phyloP scores from a whole-genome alignment of 352 stramenopile genomes.

The Phytopythium sindhum region DNA sequence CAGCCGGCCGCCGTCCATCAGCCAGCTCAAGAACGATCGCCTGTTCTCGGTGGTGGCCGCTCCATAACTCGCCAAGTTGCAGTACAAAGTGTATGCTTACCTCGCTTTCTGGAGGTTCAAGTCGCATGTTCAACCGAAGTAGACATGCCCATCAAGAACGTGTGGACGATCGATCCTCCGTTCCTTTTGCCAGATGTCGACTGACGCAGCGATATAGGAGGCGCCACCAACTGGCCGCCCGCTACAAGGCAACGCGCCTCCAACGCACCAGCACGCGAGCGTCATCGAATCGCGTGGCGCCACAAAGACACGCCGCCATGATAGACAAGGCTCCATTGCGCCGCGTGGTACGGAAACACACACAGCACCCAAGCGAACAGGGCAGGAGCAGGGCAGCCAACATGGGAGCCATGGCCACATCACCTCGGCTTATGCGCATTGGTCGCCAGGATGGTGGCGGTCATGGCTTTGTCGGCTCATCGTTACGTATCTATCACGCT shows the following conservation, averaged over 20 bases:
- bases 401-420: too few relatives aligned
- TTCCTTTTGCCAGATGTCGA: too few relatives aligned
- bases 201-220: neutral
- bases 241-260: too few relatives aligned
- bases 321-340: neutral
- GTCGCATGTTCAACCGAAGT: neutral
- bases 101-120: slow-evolving; percentile 1
- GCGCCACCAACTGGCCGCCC: neutral
- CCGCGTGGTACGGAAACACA: too few relatives aligned
- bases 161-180: too few relatives aligned
- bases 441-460: too few relatives aligned
- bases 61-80: neutral
- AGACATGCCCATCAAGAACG: neutral
- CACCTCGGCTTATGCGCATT: too few relatives aligned
- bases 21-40: too few relatives aligned
- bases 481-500: neutral
- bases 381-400: too few relatives aligned
- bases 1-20: neutral
- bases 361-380: too few relatives aligned
- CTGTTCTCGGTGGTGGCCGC: neutral
- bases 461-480: neutral
- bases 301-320: neutral
- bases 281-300: neutral
- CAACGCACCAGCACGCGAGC: too few relatives aligned
- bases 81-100: neutral